Percentiles rank a stretch among this genome's conserved stretches.
These are phyloP conservation scores for Kwoniella sp. DNA, from an alignment of 768 basidiomycete genomes.

Conservation along the genomic window DNA sequence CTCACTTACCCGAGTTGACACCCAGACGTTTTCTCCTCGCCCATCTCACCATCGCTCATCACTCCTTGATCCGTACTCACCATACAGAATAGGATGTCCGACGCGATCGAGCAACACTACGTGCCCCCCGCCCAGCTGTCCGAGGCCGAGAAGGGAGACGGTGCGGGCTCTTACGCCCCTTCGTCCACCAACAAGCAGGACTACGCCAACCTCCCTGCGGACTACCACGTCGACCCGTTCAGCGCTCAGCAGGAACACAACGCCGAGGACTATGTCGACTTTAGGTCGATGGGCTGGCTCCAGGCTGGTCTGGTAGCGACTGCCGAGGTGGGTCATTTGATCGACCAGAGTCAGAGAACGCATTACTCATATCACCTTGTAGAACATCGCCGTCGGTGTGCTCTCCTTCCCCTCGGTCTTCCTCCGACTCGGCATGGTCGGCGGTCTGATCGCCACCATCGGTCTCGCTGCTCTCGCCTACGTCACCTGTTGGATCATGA, in stretches of 20 bases:
- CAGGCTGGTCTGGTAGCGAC: constrained; percentile 32
- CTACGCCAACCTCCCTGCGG: constrained; percentile 1
- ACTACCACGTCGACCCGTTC: constrained; percentile 10
- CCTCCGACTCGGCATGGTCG: constrained; percentile 30
- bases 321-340: constrained; percentile 21
- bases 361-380: background rate
- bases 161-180: background rate
- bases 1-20: no score
- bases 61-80: background rate
- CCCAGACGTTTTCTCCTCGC: no score
- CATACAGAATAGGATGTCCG: constrained; percentile 1
- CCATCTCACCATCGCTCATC: no score
- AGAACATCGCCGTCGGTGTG: constrained; percentile 31
- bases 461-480: constrained; percentile 26
- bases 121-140: background rate
- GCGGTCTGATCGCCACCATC: constrained; percentile 27
- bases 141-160: constrained; percentile 1
- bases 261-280: constrained; percentile 29
- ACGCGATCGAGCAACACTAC: constrained; percentile 1
- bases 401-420: constrained; percentile 36
- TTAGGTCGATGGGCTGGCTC: constrained; percentile 34
- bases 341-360: no score
- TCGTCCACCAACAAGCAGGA: constrained; percentile 2
- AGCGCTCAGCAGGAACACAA: constrained; percentile 14
- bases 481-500: constrained; percentile 31